Evolutionary conservation across 2,329 filamentous ascomycete genomes (phyloP).

Genomic region (Monascus ruber): DNA sequence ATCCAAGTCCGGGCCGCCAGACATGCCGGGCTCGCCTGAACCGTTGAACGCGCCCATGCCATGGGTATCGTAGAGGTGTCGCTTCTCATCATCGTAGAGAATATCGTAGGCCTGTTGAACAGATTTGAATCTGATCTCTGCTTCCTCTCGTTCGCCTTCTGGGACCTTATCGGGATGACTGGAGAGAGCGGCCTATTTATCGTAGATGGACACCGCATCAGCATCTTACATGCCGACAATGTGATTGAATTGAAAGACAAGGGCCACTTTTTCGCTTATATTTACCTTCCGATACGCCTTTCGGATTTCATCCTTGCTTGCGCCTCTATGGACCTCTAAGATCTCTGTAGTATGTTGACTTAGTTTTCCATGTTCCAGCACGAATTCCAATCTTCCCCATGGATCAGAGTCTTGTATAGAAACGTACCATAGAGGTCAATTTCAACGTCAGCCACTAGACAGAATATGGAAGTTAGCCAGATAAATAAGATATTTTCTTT

Average conservation of each 20-base stretch:
- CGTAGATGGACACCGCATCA: neutral
- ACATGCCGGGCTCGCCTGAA: conserved; percentile 51
- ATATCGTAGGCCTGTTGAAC: conserved; percentile 96
- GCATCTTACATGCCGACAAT: too few species aligned
- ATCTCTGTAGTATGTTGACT: conserved; percentile 50
- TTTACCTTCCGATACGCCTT: conserved; percentile 89
- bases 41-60: conserved; percentile 94
- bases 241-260: neutral
- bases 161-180: conserved; percentile 94
- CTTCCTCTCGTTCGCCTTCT: conserved; percentile 69
- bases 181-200: conserved; percentile 61
- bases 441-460: conserved; percentile 25
- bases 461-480: too few species aligned
- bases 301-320: conserved; percentile 72
- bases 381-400: neutral
- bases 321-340: conserved; percentile 60
- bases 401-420: too few species aligned
- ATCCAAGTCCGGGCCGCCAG: conserved; percentile 63
- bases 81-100: conserved; percentile 88
- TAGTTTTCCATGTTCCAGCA: neutral
- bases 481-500: too few species aligned
- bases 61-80: conserved; percentile 80
- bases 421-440: conserved; percentile 52
- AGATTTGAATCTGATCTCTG: conserved; percentile 85
- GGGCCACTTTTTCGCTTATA: neutral